phyloP scores from a whole-genome alignment of 1,139 yeast species.

The Suhomyces coccinellae region DNA sequence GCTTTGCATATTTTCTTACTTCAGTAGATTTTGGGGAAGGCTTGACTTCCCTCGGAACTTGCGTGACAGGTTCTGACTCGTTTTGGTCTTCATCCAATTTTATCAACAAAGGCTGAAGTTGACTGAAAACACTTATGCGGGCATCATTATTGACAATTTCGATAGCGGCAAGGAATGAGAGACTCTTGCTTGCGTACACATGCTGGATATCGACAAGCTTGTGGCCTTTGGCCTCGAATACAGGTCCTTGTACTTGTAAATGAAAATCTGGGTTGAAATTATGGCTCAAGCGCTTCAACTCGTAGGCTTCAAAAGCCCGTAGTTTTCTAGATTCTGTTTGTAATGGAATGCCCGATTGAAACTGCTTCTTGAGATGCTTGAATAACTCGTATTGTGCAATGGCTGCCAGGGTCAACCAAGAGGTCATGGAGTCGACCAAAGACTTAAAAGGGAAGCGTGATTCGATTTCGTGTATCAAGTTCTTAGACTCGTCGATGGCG shows the following conservation, averaged over 20 bases:
- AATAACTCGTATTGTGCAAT: constrained; percentile 24
- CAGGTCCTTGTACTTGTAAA: constrained; percentile 29
- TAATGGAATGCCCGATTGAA: constrained; percentile 14
- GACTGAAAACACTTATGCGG: constrained; percentile 27
- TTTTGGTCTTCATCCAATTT: constrained; percentile 12
- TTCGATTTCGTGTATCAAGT: constrained; percentile 21
- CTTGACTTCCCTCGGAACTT: not conserved
- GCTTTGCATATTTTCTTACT: constrained; percentile 24
- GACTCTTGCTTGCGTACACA: constrained; percentile 17
- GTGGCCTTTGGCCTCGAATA: constrained; percentile 9
- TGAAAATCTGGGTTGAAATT: constrained; percentile 13
- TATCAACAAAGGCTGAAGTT: constrained; percentile 36
- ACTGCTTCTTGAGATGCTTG: constrained; percentile 19
- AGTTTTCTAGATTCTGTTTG: constrained; percentile 16
- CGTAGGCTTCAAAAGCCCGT: constrained; percentile 13
- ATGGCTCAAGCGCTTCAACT: constrained; percentile 19
- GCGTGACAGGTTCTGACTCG: not conserved
- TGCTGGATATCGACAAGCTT: constrained; percentile 19
- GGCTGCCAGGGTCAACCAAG: constrained; percentile 19
- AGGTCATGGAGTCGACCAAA: constrained; percentile 14
- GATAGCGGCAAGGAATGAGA: constrained; percentile 24
- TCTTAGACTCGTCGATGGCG: constrained; percentile 29
- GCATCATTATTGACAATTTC: constrained; percentile 13
- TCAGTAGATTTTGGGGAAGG: not conserved
- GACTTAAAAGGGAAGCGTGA: constrained; percentile 16